These are phyloP conservation scores for Syzygium grande DNA, from an alignment of 345 rosid species.

Conservation along the genomic window DNA sequence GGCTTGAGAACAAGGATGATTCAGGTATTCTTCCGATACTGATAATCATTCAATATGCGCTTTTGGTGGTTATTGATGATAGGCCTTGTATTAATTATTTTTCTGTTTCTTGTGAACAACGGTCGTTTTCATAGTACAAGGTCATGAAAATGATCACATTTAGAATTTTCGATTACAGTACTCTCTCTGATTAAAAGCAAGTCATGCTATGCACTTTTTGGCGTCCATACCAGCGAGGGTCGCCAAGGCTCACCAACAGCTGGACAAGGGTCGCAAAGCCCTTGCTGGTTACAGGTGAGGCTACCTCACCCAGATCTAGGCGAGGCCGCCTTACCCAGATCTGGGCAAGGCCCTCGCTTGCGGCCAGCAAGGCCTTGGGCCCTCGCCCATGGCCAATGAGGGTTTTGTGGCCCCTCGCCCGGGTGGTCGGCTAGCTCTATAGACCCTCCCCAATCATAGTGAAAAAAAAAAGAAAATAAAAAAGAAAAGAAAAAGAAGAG, in stretches of 20 bases:
- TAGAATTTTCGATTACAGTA: background rate
- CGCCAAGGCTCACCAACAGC: rapidly evolving
- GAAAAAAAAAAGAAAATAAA: too few relatives aligned
- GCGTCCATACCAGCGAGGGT: background rate
- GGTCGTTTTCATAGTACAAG: background rate
- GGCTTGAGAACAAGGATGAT: background rate
- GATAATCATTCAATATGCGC: background rate
- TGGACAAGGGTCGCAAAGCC: background rate
- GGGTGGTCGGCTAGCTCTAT: background rate
- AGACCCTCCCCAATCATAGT: background rate
- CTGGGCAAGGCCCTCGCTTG: too few relatives aligned
- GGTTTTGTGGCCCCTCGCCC: too few relatives aligned
- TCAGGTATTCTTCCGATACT: background rate
- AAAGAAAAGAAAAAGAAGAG: background rate
- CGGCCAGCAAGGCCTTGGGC: background rate
- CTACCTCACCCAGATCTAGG: background rate
- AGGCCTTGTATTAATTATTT: background rate
- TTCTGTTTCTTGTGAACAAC: background rate
- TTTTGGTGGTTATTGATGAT: background rate
- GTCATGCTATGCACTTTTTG: background rate
- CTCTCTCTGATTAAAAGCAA: background rate
- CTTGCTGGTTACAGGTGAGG: rapidly evolving
- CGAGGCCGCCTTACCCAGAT: too few relatives aligned
- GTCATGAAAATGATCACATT: background rate
- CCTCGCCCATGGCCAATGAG: background rate